phyloP scores from a whole-genome alignment of 768 basidiomycete genomes.

The Tephrocybe sp. region DNA sequence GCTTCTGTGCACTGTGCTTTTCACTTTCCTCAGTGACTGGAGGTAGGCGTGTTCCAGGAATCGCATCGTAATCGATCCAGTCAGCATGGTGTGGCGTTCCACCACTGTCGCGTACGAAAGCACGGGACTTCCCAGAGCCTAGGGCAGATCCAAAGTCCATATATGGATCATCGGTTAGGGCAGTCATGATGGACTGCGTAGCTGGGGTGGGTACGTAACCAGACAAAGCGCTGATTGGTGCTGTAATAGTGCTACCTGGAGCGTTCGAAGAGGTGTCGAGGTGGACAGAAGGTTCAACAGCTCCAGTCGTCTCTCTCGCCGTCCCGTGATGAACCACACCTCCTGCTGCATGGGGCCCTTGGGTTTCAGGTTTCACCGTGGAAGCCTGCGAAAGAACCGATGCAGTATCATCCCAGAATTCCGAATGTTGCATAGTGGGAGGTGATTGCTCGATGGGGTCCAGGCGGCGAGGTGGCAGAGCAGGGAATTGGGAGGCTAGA shows the following conservation, averaged over 20 bases:
- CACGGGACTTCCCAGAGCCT: background rate
- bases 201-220: conserved; percentile 8
- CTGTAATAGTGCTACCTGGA: conserved; percentile 1
- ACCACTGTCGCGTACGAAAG: background rate
- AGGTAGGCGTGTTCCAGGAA: conserved; percentile 1
- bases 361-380: background rate
- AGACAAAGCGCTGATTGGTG: conserved; percentile 4
- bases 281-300: no score
- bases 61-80: conserved; percentile 17
- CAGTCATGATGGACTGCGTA: background rate
- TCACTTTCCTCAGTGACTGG: conserved; percentile 8
- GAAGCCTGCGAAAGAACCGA: background rate
- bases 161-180: conserved; percentile 4
- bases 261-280: background rate
- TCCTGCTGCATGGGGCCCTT: background rate
- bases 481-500: conserved; percentile 53
- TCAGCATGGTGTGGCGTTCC: conserved; percentile 6
- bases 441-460: conserved; percentile 13
- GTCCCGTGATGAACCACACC: no score
- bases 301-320: no score
- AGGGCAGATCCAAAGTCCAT: conserved; percentile 4
- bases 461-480: conserved; percentile 36
- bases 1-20: conserved; percentile 3
- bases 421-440: background rate
- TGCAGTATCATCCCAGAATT: conserved; percentile 12